Evolutionary conservation across 2,329 filamentous ascomycete species (phyloP).

Genomic region (Lachnellula hyalina): DNA sequence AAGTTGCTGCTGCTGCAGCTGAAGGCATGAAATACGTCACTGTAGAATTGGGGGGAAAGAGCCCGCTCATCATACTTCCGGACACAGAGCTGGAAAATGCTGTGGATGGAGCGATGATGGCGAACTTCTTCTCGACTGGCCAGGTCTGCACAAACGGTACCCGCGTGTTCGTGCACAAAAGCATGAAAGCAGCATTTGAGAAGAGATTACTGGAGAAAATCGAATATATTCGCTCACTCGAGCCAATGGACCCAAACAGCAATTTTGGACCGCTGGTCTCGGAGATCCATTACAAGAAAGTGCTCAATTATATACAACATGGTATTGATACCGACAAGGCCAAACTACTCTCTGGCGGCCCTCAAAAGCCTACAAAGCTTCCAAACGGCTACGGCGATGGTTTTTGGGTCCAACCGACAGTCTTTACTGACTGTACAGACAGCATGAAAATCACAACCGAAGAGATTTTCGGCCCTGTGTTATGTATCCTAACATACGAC

Average conservation of each 20-base stretch:
- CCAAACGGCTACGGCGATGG: constrained; percentile 45
- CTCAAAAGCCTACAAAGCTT: constrained; percentile 42
- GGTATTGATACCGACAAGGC: constrained; percentile 71
- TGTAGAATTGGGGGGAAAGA: constrained; percentile 89
- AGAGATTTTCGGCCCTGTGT: constrained; percentile 86
- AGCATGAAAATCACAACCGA: constrained; percentile 73
- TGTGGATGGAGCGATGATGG: constrained; percentile 88
- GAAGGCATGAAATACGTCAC: constrained; percentile 84
- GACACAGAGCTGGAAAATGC: constrained; percentile 74
- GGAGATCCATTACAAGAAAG: constrained; percentile 68
- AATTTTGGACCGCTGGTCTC: constrained; percentile 85
- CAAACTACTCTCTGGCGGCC: constrained; percentile 66
- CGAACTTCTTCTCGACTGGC: constrained; percentile 86
- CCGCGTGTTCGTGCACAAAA: constrained; percentile 71
- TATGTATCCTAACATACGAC: constrained; percentile 72
- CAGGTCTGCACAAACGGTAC: constrained; percentile 94
- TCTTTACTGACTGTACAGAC: constrained; percentile 84
- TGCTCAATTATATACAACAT: constrained; percentile 68
- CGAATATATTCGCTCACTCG: constrained; percentile 62
- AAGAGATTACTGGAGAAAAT: constrained; percentile 65
- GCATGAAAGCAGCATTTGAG: constrained; percentile 65
- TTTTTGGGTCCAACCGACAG: constrained; percentile 79
- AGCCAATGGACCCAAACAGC: constrained; percentile 64
- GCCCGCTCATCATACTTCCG: constrained; percentile 71
- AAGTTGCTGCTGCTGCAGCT: constrained; percentile 71